Evolutionary conservation across 305 asterid species (phyloP).

Genomic region (Solanum aculeatissimum): DNA sequence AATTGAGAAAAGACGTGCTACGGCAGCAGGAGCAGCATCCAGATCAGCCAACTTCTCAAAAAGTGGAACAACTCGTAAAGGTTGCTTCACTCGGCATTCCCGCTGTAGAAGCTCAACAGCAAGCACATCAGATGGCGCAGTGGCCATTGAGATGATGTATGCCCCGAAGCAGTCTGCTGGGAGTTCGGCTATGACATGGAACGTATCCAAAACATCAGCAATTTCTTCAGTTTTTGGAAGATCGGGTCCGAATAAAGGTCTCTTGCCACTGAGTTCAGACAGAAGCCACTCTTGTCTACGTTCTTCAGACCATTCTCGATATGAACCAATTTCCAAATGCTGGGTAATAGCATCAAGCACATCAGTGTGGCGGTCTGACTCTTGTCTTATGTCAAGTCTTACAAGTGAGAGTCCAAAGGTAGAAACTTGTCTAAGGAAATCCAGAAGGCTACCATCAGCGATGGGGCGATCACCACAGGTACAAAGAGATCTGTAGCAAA

Average conservation of each 20-base stretch:
- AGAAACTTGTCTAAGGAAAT: conserved; percentile 50
- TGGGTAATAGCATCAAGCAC: conserved; percentile 38
- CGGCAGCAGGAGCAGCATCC: conserved; percentile 47
- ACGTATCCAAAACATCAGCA: conserved; percentile 11
- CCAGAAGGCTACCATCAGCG: conserved; percentile 47
- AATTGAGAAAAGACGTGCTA: conserved; percentile 43
- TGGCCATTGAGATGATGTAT: conserved; percentile 17
- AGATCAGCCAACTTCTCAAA: conserved; percentile 45
- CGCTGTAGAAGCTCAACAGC: conserved; percentile 52
- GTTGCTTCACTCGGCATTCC: conserved; percentile 33
- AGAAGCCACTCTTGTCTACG: conserved; percentile 15
- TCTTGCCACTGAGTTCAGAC: conserved; percentile 12
- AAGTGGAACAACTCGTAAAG: conserved; percentile 47
- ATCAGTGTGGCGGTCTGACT: conserved; percentile 41
- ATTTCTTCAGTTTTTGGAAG: conserved; percentile 20
- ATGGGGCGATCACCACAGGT: conserved; percentile 40
- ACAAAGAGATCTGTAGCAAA: conserved; percentile 43
- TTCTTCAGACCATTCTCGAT: conserved; percentile 22
- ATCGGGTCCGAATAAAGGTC: conserved; percentile 10
- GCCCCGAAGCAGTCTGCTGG: conserved; percentile 11
- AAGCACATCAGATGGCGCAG: conserved; percentile 40
- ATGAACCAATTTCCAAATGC: conserved; percentile 36
- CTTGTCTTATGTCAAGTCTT: conserved; percentile 42
- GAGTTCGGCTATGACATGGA: conserved; percentile 14
- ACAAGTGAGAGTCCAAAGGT: conserved; percentile 48